A percentile compares a stretch with the other conserved stretches of the same genome.
Evolutionary conservation across 805 yeast species (phyloP).

Genomic region (Wickerhamomyces hampshirensis): DNA sequence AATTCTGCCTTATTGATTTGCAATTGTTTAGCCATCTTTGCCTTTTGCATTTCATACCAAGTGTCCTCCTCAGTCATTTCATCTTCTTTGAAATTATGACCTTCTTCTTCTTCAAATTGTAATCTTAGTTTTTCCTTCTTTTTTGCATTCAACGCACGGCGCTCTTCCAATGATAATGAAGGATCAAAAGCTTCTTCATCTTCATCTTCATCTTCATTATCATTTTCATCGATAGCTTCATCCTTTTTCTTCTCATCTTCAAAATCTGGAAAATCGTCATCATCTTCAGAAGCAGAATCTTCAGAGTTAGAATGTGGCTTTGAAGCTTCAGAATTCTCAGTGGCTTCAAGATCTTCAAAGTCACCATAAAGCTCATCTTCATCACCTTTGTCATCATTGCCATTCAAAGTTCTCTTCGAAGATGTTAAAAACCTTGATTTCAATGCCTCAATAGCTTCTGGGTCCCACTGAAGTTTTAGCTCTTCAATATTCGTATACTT

Average conservation of each 20-base stretch:
- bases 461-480: slow-evolving; percentile 42
- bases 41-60: slow-evolving; percentile 97
- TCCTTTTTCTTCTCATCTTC: slow-evolving; percentile 46
- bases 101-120: slow-evolving; percentile 84
- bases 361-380: slow-evolving; percentile 52
- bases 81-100: slow-evolving; percentile 72
- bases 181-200: slow-evolving; percentile 30
- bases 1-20: slow-evolving; percentile 86
- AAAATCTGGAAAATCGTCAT: slow-evolving; percentile 50
- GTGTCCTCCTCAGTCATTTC: slow-evolving; percentile 86
- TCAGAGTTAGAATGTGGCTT: slow-evolving; percentile 27
- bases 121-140: slow-evolving; percentile 84
- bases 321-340: slow-evolving; percentile 15
- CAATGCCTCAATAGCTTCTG: slow-evolving; percentile 36
- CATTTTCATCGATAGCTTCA: slow-evolving; percentile 37
- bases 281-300: slow-evolving; percentile 20
- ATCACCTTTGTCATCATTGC: slow-evolving; percentile 29
- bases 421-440: slow-evolving; percentile 49
- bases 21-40: slow-evolving; percentile 92
- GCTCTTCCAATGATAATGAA: slow-evolving; percentile 57
- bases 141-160: slow-evolving; percentile 76
- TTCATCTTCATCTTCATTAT: slow-evolving; percentile 28
- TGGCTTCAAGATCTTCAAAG: slow-evolving; percentile 48
- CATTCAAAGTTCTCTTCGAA: slow-evolving; percentile 38
- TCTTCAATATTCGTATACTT: slow-evolving; percentile 36